Evolutionary conservation across 2,329 filamentous ascomycete genomes (phyloP).

Genomic region (Epichloe gansuensis): DNA sequence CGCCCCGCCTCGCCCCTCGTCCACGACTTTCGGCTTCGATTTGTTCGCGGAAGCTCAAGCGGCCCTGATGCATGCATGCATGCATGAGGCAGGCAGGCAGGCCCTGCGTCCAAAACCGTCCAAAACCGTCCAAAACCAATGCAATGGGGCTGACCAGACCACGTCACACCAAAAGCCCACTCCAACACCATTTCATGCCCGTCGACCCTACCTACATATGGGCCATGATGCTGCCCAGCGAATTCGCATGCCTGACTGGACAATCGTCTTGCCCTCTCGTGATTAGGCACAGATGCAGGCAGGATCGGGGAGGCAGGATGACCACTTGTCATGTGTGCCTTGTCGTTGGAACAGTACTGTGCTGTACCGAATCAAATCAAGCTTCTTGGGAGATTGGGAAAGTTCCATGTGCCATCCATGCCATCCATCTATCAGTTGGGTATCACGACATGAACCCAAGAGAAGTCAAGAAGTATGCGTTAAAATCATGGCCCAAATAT

Average conservation of each 20-base stretch:
- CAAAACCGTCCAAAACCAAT: no score
- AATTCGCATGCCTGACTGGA: neutral
- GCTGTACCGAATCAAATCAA: neutral
- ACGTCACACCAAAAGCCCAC: slow-evolving; percentile 8
- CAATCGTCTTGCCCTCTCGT: slow-evolving; percentile 1
- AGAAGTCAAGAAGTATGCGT: neutral
- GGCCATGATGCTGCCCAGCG: neutral
- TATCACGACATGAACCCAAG: slow-evolving; percentile 6
- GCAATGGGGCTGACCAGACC: slow-evolving; percentile 3
- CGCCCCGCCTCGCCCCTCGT: no score
- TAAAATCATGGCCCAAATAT: neutral
- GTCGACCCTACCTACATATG: neutral
- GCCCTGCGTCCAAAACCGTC: neutral
- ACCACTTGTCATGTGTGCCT: neutral
- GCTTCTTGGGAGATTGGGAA: neutral
- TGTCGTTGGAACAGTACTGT: neutral
- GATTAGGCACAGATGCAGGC: slow-evolving; percentile 6
- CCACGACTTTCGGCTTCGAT: neutral
- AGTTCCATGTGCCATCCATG: neutral
- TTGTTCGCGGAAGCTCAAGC: neutral
- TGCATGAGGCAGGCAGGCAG: no score
- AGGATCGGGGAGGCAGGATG: neutral
- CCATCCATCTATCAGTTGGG: neutral
- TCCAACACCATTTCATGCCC: neutral
- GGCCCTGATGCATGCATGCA: neutral